These are phyloP conservation scores for Sedum album DNA, from an alignment of 164 flowering plant genomes.

Conservation along the genomic window DNA sequence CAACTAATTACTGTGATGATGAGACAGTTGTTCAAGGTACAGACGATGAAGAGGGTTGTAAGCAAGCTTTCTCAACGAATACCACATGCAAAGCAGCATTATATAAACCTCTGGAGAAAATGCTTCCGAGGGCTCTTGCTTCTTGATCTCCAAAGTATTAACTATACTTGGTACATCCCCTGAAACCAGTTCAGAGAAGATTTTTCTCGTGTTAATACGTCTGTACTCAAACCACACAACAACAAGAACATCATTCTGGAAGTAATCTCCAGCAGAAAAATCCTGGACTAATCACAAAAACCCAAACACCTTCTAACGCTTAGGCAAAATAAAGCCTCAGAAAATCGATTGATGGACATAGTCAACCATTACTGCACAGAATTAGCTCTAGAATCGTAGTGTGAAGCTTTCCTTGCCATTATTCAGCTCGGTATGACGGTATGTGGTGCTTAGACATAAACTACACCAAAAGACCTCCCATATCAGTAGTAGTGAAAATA, in stretches of 20 bases:
- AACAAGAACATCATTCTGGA: conserved; percentile 17
- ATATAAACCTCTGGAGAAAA: no score
- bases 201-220: no score
- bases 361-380: conserved; percentile 15
- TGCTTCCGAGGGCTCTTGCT: no score
- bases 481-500: conserved; percentile 20
- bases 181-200: no score
- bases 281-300: conserved; percentile 12
- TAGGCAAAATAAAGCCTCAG: conserved; percentile 10
- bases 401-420: conserved; percentile 15
- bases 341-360: conserved; percentile 12
- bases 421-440: conserved; percentile 13
- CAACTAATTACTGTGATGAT: no score
- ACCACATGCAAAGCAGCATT: no score
- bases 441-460: conserved; percentile 21
- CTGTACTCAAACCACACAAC: conserved; percentile 13
- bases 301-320: conserved; percentile 7
- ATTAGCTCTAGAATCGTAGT: conserved; percentile 13
- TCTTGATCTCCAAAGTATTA: no score
- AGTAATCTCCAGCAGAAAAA: conserved; percentile 17
- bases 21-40: no score
- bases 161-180: no score
- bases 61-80: no score
- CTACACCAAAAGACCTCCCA: conserved; percentile 14
- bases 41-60: no score